Conservation (phyloP, 2,329 filamentous ascomycete genomes). For the Tolypocladium album region DNA sequence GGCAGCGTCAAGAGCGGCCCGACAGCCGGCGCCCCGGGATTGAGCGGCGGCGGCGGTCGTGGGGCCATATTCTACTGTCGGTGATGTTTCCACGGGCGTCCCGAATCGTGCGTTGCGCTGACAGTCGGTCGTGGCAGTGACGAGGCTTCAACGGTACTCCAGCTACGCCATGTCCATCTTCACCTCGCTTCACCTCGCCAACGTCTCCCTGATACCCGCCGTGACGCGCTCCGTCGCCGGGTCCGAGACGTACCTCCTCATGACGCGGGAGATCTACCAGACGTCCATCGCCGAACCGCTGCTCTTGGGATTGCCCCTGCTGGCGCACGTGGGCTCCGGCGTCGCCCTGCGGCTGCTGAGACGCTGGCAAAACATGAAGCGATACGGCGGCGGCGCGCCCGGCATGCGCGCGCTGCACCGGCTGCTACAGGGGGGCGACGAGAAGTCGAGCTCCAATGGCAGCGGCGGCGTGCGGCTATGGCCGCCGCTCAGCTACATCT, state of each 20-base stretch:
- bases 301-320: slow-evolving; percentile 63
- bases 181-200: slow-evolving; percentile 65
- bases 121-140: slow-evolving; percentile 9
- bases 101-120: neutral
- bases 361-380: slow-evolving; percentile 55
- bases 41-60: slow-evolving; percentile 51
- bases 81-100: slow-evolving; percentile 15
- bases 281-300: slow-evolving; percentile 70
- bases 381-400: slow-evolving; percentile 63
- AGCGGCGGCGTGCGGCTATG: slow-evolving; percentile 30
- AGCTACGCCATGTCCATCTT: slow-evolving; percentile 77
- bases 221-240: slow-evolving; percentile 59
- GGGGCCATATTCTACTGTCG: slow-evolving; percentile 67
- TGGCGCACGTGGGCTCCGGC: slow-evolving; percentile 68
- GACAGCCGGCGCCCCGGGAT: slow-evolving; percentile 33
- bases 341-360: slow-evolving; percentile 67
- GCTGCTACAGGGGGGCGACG: slow-evolving; percentile 15
- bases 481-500: slow-evolving; percentile 62
- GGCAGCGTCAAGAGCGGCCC: slow-evolving; percentile 29
- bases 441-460: slow-evolving; percentile 21
- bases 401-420: slow-evolving; percentile 32
- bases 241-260: slow-evolving; percentile 78
- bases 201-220: slow-evolving; percentile 73
- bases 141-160: slow-evolving; percentile 74
- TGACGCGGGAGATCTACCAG: slow-evolving; percentile 88